Evolutionary conservation across 257 asterid species (phyloP), one percentile per base, ranked within the genome.

Genomic region (Phtheirospermum japonicum): DNA sequence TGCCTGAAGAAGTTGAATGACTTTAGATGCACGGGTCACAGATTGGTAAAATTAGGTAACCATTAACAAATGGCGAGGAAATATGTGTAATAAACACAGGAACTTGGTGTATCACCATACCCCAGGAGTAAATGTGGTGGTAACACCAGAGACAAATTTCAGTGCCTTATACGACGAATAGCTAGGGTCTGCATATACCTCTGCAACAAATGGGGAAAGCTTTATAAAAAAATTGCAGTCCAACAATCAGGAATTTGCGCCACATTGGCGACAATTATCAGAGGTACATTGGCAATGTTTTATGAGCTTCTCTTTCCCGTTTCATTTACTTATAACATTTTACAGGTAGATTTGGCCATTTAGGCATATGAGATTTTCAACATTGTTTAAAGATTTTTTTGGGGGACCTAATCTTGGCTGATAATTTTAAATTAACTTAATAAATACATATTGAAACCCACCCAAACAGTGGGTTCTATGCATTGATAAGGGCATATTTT

Each of bases 181-280:
- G 69, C 75, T 79, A 19, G 97, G 95, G 80, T 92, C 99, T 67
- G 99, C 99, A 75, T 89, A 92, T 71, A 92, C 83, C 75, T 92
- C 99, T 92, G 89, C 62, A 77, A 77, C 43, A 70, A 48, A 79
- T 39, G 73, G 40, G 49, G 19, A 48, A 64, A 65, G 53, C 11
- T 13, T 64, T 11, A 7, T 68, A n/a, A 48, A 6, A 48, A 16
- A 16, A 18, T 17, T 16, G 19, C 9, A 9, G 53, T 36, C 42
- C 8, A 36, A 36, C 42, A 36, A 36, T 36, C 42, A 36, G 11
- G 7, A 6, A 1, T 36, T 36, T 36, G 42, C 42, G 42, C 10
- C 42, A 6, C 7, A 36, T 36, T 9, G 42, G 42, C 1, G 8
- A 9, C 1, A 36, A 36, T 2, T 2, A 1, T 36, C 10, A 36